phyloP scores from a whole-genome alignment of 2,329 filamentous ascomycete genomes.

The Monilinia fructicola region DNA sequence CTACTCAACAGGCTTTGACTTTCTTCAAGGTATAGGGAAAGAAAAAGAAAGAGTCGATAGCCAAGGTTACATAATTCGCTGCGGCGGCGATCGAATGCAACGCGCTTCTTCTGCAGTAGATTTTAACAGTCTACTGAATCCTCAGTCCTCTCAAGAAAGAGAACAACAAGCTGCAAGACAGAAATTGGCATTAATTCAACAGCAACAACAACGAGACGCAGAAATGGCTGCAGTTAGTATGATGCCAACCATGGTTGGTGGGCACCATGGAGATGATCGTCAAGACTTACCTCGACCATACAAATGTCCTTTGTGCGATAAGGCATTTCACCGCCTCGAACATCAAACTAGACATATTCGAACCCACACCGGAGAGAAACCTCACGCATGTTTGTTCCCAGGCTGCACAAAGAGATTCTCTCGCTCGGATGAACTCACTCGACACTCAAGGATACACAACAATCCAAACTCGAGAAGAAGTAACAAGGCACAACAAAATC shows the following conservation, averaged over 20 bases:
- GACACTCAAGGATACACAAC: conserved; percentile 97
- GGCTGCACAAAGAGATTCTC: conserved; percentile 98
- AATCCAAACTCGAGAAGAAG: conserved; percentile 95
- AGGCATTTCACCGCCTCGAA: conserved; percentile 96
- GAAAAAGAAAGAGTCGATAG: background rate
- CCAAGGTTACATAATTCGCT: conserved; percentile 33
- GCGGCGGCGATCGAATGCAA: conserved; percentile 66
- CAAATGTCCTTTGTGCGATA: conserved; percentile 97
- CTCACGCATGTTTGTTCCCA: conserved; percentile 91
- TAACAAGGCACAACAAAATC: conserved; percentile 68
- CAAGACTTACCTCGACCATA: conserved; percentile 87
- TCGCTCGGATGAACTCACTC: conserved; percentile 91
- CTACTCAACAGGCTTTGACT: background rate
- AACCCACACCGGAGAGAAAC: conserved; percentile 97
- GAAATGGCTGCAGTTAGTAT: conserved; percentile 54
- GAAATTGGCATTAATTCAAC: conserved; percentile 39
- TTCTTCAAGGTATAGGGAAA: background rate
- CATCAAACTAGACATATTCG: conserved; percentile 90
- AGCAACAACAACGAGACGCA: conserved; percentile 41
- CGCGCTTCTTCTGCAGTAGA: conserved; percentile 70
- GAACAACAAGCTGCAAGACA: conserved; percentile 38
- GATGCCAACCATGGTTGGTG: conserved; percentile 41
- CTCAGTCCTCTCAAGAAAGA: conserved; percentile 46
- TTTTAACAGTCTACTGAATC: conserved; percentile 74
- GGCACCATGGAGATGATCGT: conserved; percentile 42